Conservation (phyloP, 345 rosid genomes). For the Aegle marmelos region DNA sequence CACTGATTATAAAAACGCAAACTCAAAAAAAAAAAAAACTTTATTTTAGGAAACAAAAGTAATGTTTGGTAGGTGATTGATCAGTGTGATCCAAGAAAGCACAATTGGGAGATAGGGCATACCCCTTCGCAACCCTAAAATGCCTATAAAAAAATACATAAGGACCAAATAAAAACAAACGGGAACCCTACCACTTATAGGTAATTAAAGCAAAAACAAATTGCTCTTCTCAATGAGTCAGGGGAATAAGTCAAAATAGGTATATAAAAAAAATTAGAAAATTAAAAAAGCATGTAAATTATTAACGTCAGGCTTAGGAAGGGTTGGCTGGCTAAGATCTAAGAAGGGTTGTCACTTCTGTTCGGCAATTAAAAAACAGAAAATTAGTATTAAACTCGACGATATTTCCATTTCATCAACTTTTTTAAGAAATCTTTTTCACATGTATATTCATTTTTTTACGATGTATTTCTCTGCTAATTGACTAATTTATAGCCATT, state of each 20-base stretch:
- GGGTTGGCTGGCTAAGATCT: not conserved
- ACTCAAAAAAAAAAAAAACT: too few relatives aligned
- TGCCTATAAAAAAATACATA: not conserved
- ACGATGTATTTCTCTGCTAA: not conserved
- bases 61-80: not conserved
- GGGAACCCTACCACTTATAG: not conserved
- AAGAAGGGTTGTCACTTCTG: not conserved
- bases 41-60: not conserved
- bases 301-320: not conserved
- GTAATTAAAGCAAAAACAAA: constrained; percentile 1
- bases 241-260: not conserved
- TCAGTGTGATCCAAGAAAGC: not conserved
- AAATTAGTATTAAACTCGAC: not conserved
- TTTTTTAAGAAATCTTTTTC: not conserved
- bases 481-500: not conserved
- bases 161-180: not conserved
- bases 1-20: too few relatives aligned
- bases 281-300: too few relatives aligned
- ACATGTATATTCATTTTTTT: not conserved
- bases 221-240: not conserved
- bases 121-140: not conserved
- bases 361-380: not conserved
- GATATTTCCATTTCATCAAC: not conserved
- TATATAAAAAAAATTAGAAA: not conserved
- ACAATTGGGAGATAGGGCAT: not conserved